Evolutionary conservation across 2,329 filamentous ascomycete species (phyloP), one percentile per base, ranked within the genome.

Genomic region (Bisporella sp.): DNA sequence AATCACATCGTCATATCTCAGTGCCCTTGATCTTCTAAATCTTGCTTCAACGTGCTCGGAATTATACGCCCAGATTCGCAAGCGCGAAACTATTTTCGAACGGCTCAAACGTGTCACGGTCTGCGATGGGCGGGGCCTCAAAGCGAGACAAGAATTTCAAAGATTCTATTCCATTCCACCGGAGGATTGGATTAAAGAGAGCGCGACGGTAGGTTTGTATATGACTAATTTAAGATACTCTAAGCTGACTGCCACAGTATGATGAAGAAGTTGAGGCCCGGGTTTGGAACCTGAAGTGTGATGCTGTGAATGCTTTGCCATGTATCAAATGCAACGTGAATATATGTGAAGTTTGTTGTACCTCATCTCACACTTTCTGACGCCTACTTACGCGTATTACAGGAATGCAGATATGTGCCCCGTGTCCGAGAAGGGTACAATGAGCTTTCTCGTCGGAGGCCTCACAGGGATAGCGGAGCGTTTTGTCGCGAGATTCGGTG

Each of bases 271-370:
- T 55, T 43, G 53, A 55, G 35, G 50, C 52, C 31, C 43, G 53
- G n/a, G 50, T 55, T 4, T 55, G 53, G 53, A 52, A 55, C 29
- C 13, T 45, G n/a, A 52, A 50, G 28, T 55, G 53, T 37, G 53
- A 54, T 42, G 31, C 43, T 6, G 41, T 40, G 35, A 48, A 55
- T 40, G 50, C 29, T 6, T 42, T 55, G 32, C 53, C 53, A 7
- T 55, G 53, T 40, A 21, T 55, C 4, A 50, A 31, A 13, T 55
- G 53, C 41, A 39, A 47, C 5, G 21, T 55, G 31, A 52, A 55
- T 44, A 43, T 55, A 46, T 55, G 53, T 46, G 53, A 55, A 41
- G 53, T 52, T 30, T 4, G 46, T 9, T 9, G 35, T 31, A 32
- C 28, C 35, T 37, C 3, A 42, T 30, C n/a, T 44, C n/a, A 41